Percentiles rank a stretch among this genome's conserved stretches.
These are phyloP conservation scores for Pichia manshurica DNA, from an alignment of 805 yeast species.

Conservation along the genomic window DNA sequence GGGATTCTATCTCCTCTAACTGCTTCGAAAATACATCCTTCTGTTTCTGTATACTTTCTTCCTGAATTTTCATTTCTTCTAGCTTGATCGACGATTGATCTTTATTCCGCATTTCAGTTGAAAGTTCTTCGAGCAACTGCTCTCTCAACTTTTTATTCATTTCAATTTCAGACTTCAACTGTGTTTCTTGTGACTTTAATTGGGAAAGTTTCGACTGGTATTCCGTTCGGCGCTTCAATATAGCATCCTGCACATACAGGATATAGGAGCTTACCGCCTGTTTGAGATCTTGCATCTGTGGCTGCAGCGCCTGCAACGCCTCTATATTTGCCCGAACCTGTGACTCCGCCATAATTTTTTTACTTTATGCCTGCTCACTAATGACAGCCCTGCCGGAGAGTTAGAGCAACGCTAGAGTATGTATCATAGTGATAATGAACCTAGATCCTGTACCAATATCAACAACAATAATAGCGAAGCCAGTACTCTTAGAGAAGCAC, in stretches of 20 bases:
- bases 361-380: neutral
- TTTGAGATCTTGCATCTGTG: conserved; percentile 22
- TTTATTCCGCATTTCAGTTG: conserved; percentile 18
- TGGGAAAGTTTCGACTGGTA: conserved; percentile 20
- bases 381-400: no score
- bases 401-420: neutral
- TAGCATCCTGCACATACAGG: conserved; percentile 12
- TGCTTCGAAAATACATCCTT: conserved; percentile 25
- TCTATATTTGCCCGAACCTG: conserved; percentile 18
- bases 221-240: conserved; percentile 18
- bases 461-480: no score
- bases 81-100: conserved; percentile 35
- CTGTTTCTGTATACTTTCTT: conserved; percentile 28
- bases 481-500: no score
- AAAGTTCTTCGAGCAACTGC: conserved; percentile 19
- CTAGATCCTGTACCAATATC: no score
- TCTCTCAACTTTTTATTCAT: conserved; percentile 20
- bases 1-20: conserved; percentile 25
- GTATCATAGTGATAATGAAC: no score
- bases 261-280: conserved; percentile 18
- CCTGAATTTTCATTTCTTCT: conserved; percentile 35
- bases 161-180: conserved; percentile 17
- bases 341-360: conserved; percentile 1
- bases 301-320: conserved; percentile 20
- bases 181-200: conserved; percentile 20